Base-by-base conservation (phyloP, 306 rosid species). In the Fragaria vesca region DNA sequence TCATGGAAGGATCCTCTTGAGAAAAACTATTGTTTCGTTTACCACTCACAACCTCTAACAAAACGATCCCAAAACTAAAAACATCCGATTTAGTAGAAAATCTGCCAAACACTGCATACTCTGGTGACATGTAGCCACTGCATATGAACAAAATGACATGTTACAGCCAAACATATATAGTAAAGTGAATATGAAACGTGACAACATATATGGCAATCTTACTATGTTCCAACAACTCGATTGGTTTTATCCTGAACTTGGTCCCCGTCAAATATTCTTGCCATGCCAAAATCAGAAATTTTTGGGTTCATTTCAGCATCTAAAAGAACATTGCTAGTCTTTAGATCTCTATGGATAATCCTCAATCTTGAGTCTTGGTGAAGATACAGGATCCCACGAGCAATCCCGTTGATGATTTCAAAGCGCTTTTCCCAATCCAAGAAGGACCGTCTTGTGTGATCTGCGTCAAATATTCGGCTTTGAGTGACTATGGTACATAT, bases 261-360 rank as follows among this genome's bases (percentile, higher is more conserved):
- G 46, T 91, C 81, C 6, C 79, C 77, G 5, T 86, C 82, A 68
- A 91, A 79, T 73, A 85, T 85, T 81, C 88, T 89, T 60, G 93
- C 96, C 91, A 81, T 82, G 24, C 96, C 96, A 73, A 89, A 91
- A 74, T 91, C 30, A 30, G 93, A 82, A 45, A 91, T 86, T 78
- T 91, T 91, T 6, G 90, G 90, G 45, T 89, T 83, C 83, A 89
- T 66, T 63, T 71, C 66, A 50, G 76, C 72, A 68, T 89, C 93
- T 12, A 91, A n/a, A 38, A 91, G 77, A 32, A 87, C 78, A 77
- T 91, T 89, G 63, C 87, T 87, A 1, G 89, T 84, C 24, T 73
- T 91, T 89, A 91, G 36, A 60, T 91, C 91, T 82, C 93, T 84
- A 16, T 87, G 91, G n/a, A 89, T 87, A 47, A 91, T 85, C 81